Base-by-base conservation (phyloP, 2,329 filamentous ascomycete genomes). In the Madurella fahalii region DNA sequence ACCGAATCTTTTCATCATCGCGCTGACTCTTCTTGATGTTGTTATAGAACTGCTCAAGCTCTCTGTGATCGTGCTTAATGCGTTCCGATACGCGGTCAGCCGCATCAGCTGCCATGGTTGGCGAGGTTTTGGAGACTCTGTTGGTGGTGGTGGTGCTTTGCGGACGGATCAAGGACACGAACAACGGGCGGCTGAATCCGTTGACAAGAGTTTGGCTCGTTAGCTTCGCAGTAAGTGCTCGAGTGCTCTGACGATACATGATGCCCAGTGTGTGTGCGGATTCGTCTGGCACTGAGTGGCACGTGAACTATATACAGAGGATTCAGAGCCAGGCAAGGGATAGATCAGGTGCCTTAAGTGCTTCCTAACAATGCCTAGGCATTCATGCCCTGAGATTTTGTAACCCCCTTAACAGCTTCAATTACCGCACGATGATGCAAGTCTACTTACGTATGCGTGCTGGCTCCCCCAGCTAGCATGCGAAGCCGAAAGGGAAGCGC, bases 1-100 rank as follows among this genome's bases (percentile, higher is more conserved):
- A 77, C 17, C 69, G 69, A n/a, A 64, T 61, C 59, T 71, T 67
- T 7, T 73, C 67, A 30, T 76, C 71, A 4, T 66, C 59, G 40
- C 72, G 68, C 13, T 58, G 61, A 1, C 69, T 58, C 30, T 65
- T 64, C 42, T 73, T 59, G 46, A 78, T 72, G 43, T 76, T 71
- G 30, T 70, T 67, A 61, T 76, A 73, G 61, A 72, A 75, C 1
- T 53, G 32, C 43, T 61, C 42, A n/a, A 63, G 58, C 52, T 65
- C 61, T 7, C 17, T 34, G 58, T 75, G 73, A 54, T 75, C 73
- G 20, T 70, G 53, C 34, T 63, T 71, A 52, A 75, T 70, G 31
- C 61, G 63, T 43, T 72, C 68, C 11, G 67, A 63, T 13, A 72
- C 54, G 17, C 45, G 50, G 13, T 47, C 47, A 8, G 42, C 39